These are phyloP conservation scores for Selenicereus undatus DNA, from an alignment of 148 eudicot species.

Conservation along the genomic window DNA sequence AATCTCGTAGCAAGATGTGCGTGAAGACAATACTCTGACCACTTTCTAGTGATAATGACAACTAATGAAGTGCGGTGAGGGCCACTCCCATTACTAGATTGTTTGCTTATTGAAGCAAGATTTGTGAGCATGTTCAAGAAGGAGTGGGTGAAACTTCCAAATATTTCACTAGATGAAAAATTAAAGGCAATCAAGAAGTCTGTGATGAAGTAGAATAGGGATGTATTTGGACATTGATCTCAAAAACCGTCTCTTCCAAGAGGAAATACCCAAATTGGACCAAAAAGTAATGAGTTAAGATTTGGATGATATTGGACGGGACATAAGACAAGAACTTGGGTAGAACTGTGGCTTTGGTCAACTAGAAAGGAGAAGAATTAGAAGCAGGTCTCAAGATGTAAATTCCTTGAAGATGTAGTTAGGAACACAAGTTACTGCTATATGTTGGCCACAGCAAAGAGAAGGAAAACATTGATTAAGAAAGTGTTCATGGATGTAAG, in stretches of 20 bases:
- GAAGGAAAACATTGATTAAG: neutral
- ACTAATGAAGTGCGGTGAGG: neutral
- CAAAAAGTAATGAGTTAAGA: too few species aligned
- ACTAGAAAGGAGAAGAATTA: neutral
- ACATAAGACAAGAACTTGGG: neutral
- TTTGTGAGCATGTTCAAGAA: neutral
- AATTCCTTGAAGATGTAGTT: neutral
- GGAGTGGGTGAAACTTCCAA: neutral
- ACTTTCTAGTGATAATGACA: too few species aligned
- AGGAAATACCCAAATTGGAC: too few species aligned
- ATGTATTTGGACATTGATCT: neutral
- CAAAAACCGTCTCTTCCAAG: neutral
- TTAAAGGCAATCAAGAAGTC: neutral
- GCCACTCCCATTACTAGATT: neutral
- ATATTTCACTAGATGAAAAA: neutral
- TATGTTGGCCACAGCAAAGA: neutral
- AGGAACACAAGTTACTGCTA: neutral
- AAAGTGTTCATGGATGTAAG: neutral
- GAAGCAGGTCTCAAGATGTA: neutral
- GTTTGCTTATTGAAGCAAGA: neutral
- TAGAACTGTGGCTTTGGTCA: neutral
- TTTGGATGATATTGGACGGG: neutral
- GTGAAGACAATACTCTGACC: neutral
- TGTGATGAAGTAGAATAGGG: neutral
- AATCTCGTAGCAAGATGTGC: neutral